Evolutionary conservation across 805 yeast genomes (phyloP), one percentile per base, ranked within the genome.

Genomic region (Ogataea salicorniae): DNA sequence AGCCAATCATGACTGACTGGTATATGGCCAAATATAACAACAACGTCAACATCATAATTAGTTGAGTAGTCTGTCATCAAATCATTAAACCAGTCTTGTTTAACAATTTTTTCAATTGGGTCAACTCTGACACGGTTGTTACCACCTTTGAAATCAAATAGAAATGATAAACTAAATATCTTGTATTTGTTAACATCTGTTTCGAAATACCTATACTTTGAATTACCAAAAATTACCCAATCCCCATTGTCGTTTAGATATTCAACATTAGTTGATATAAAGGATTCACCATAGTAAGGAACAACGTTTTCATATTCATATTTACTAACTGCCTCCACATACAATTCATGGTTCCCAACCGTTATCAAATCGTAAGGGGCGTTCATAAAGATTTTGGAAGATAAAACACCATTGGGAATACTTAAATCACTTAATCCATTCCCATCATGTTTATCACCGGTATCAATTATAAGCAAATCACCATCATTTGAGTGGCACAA

Each of bases 361-460:
- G 96, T 85, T 33, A 91, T 66, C 37, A 92, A 61, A 63, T 92
- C 97, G 57, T 84, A 86, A 46, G 84, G 81, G 49, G 78, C 74
- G 48, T 72, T 68, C 54, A 76, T 76, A 62, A 91, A 87, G 0
- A 91, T 74, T 2, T 74, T 72, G 26, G 82, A 76, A 0, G 94
- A 78, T 15, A 71, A 63, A 5, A 67, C 57, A 0, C 97, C 98
- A 60, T 84, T 85, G 2, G 92, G 87, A 3, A 34, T 46, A 0
- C 96, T 84, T 14, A 85, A 81, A 67, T 92, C 97, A 37, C 88
- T 76, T 13, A 90, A 67, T 0, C 98, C 98, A 61, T 89, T 91
- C 1, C 98, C 98, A 64, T 92, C 98, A 57, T 88, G 96, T 52
- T 88, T 81, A 65, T 92, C 98, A 5, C 98, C 98, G 1, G 95